Evolutionary conservation across 345 rosid species (phyloP), one percentile per base, ranked within the genome.

Genomic region (Pugionium cornutum): DNA sequence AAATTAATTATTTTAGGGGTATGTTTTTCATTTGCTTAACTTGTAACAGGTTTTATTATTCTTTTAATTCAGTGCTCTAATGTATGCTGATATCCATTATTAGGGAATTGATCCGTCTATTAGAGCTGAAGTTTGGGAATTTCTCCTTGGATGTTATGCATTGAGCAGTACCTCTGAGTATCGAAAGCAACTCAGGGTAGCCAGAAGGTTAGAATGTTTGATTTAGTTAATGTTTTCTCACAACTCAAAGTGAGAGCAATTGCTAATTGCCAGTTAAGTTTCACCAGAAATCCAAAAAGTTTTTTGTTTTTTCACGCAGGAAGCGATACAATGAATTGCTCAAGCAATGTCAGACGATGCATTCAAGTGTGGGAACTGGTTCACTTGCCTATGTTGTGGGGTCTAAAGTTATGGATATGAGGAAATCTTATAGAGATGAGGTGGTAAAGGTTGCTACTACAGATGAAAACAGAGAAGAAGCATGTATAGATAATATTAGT

Each of bases 111-210:
- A 89, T 71, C 92, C 87, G 71, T 83, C 96, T 36, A 83, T 89
- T 50, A 76, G 96, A 62, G 73, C 96, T 66, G 88, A 84, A 71
- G 92, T 89, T 69, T 89, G 96, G 96, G 96, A 89, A 74, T 84
- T 89, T 82, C 75, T 89, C 41, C 92, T 89, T 58, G 92, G 96
- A 43, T 86, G 92, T 78, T 89, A 89, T 75, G 68, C 78, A 48
- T 66, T 83, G 70, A 80, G 81, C 53, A 86, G 89, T 77, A 89
- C 92, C 49, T 78, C 87, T 36, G 96, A 89, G 74, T 56, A 75
- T 54, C 78, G 96, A 44, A 77, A 54, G 72, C 80, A 78, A 67
- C 82, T 86, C 70, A 83, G 96, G 75, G 68, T 69, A 64, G 83
- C 87, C 7, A 67, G 96, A 55, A 89, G 96, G 96, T 88, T 61